Evolutionary conservation across 2,329 filamentous ascomycete genomes (phyloP), one percentile per base, ranked within the genome.

Genomic region (Sphaerulina musiva): DNA sequence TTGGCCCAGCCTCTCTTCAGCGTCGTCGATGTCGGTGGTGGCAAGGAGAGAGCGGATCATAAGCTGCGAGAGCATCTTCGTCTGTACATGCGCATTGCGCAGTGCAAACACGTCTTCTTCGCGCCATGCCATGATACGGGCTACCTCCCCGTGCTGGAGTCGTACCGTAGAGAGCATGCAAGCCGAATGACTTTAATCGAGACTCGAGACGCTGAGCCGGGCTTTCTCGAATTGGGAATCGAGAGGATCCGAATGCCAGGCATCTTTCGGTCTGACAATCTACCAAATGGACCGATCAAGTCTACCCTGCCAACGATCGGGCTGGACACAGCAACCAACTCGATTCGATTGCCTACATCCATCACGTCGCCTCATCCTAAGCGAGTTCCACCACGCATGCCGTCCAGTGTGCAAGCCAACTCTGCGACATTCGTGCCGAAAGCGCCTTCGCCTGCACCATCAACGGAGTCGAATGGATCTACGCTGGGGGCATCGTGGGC

Each of bases 101-200:
- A 75, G 40, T 76, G 73, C 64, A 73, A 72, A 53, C 61, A 64
- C 51, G 72, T 77, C 60, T 70, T 76, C 59, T 77, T 77, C 56
- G 74, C 72, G 17, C 74, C 73, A 6, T 75, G 72, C 56, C 72
- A 75, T 53, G 75, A 77, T 61, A 72, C 73, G 42, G 74, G 74
- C 32, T 76, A 70, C 49, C 67, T 76, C 32, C 67, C 72, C 20
- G 73, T 72, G 26, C 68, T 77, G 46, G 74, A 76, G 48, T 68
- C 71, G 10, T 76, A 75, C 64, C 73, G 73, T 48, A 69, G 73
- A 56, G 69, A 76, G 50, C 51, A 63, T 31, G 51, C 70, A 23
- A 62, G 67, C 31, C 70, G 70, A 3, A 71, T 77, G 48, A 75
- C 74, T 2, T 64, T 78, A 20, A 67, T 78, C 44, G 73, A 77